These are phyloP conservation scores for Rhodotorula graminis DNA, from an alignment of 768 basidiomycete genomes.

Conservation along the genomic window DNA sequence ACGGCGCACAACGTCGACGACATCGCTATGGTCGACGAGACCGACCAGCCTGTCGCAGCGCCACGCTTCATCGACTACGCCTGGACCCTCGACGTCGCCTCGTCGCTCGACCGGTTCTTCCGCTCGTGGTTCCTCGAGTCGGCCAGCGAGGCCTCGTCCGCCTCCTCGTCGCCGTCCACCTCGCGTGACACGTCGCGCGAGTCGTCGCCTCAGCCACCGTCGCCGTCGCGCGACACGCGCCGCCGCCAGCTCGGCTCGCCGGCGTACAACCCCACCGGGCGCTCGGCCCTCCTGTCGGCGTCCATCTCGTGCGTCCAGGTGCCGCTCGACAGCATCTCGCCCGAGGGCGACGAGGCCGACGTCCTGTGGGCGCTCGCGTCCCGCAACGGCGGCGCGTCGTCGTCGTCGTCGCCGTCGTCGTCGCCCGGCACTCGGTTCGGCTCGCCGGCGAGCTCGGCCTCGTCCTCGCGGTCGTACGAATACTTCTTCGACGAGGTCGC, in stretches of 20 bases:
- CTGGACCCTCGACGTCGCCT: not conserved
- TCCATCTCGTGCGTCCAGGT: slow-evolving; percentile 21
- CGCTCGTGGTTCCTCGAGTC: slow-evolving; percentile 7
- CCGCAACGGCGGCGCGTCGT: no score
- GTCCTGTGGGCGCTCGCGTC: not conserved
- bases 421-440: not conserved
- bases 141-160: not conserved
- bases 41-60: not conserved
- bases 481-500: not conserved
- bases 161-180: not conserved
- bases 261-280: not conserved
- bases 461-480: slow-evolving; percentile 17
- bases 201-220: no score
- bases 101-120: slow-evolving; percentile 14
- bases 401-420: not conserved
- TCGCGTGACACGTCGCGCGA: no score
- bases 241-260: not conserved
- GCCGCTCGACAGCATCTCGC: not conserved
- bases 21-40: not conserved
- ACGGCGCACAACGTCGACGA: not conserved
- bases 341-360: not conserved
- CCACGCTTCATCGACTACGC: not conserved
- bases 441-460: not conserved
- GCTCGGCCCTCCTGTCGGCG: slow-evolving; percentile 15
- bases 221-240: not conserved